Base-by-base conservation (phyloP, 495 filamentous ascomycete species). In the Delitschia confertaspora region DNA sequence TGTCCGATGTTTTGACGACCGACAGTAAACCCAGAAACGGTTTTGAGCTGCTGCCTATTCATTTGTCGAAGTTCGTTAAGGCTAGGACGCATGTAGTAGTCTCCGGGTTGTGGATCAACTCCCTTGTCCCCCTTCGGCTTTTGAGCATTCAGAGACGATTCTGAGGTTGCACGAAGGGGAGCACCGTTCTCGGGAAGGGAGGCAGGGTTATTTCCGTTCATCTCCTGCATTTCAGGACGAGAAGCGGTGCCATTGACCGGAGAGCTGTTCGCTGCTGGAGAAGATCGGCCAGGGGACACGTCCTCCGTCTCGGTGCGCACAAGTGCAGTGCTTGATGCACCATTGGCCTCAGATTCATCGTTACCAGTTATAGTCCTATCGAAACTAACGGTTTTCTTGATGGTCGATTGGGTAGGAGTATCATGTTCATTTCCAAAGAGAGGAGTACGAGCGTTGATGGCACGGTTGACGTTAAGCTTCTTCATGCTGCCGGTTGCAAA, bases 311-410 rank as follows among this genome's bases (percentile, higher is more conserved):
- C 63, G 34, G 47, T 44, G 20, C 55, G 53, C 4, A 60, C 72
- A 58, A 57, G 68, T 57, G 26, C 67, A 63, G 16, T 70, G 62
- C 45, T 69, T 60, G 19, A 35, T n/a, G 42, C 6, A 18, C 43
- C 42, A 40, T 51, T 56, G 31, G 14, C 20, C 26, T 22, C 23
- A 36, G 40, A 13, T 18, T 48, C 55, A 23, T 53, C 46, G 13
- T 65, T 65, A 46, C 65, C 61, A 35, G 59, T 61, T 11, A 57
- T 34, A 49, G 67, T 69, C 7, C 78, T 75, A 55, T 94, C 85
- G 55, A 96, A 96, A 64, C 85, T 94, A 38, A 95, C 91, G 42
- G 78, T 77, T 66, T 94, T 95, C 55, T 77, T 83, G 48, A 83
- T 63, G 20, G 70, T 67, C 33, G 66, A 61, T 20, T 33, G 33